Conservation (phyloP, 768 basidiomycete species). For the Boletus subparvulus region DNA sequence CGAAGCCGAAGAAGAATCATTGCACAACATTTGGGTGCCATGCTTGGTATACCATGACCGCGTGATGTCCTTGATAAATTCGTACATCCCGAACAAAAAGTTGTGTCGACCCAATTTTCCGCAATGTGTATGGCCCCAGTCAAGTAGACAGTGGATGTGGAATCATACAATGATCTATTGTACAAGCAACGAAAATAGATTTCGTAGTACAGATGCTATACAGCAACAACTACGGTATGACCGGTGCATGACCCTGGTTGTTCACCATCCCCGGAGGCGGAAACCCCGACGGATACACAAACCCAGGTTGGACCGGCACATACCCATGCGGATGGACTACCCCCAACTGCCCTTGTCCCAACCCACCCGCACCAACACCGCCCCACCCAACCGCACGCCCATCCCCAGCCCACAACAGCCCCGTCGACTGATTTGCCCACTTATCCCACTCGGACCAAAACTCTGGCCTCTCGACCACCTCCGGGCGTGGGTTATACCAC, state of each 20-base stretch:
- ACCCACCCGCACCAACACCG: neutral
- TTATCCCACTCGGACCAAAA: slow-evolving; percentile 25
- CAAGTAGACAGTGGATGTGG: too few relatives aligned
- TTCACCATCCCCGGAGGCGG: slow-evolving; percentile 3
- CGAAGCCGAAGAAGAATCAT: too few relatives aligned
- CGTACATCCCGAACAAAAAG: too few relatives aligned
- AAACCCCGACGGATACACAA: slow-evolving; percentile 19
- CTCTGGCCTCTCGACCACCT: neutral
- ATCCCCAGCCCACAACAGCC: slow-evolving; percentile 5
- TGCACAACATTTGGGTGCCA: too few relatives aligned
- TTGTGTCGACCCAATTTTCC: too few relatives aligned
- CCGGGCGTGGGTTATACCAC: slow-evolving; percentile 27
- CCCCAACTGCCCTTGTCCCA: neutral
- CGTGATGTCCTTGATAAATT: too few relatives aligned
- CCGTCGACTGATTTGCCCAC: slow-evolving; percentile 26
- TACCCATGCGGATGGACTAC: slow-evolving; percentile 26
- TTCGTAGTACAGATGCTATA: neutral
- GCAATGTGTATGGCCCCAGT: too few relatives aligned
- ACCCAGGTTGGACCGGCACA: slow-evolving; percentile 12
- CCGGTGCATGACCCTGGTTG: neutral
- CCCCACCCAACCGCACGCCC: neutral
- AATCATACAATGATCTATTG: slow-evolving; percentile 13
- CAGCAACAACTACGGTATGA: neutral
- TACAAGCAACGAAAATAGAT: neutral
- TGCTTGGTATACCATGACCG: too few relatives aligned